Evolutionary conservation across 2,329 filamentous ascomycete species (phyloP).

Genomic region (Colletotrichum eleusines): DNA sequence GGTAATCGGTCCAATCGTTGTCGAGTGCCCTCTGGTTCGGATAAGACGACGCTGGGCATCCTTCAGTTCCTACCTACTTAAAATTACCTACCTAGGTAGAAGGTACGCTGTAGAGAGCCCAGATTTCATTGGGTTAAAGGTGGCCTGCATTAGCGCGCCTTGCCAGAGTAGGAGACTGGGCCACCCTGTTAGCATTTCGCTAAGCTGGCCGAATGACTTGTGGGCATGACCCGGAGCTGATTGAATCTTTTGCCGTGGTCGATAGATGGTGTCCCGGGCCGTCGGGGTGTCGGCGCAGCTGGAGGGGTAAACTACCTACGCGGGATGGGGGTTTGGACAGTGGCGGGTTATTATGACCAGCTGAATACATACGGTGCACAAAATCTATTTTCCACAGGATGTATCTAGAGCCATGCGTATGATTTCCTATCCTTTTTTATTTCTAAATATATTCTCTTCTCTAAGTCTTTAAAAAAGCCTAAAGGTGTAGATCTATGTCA

Average conservation of each 20-base stretch:
- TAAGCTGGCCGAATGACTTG: slow-evolving; percentile 7
- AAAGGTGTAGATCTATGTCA: too few relatives aligned
- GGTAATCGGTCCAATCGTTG: slow-evolving; percentile 38
- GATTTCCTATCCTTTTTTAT: too few relatives aligned
- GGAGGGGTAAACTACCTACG: neutral
- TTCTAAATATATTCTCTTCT: too few relatives aligned
- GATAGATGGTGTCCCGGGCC: neutral
- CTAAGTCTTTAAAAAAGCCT: too few relatives aligned
- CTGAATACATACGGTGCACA: too few relatives aligned
- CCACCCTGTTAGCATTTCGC: neutral
- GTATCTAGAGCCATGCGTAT: too few relatives aligned
- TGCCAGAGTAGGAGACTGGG: slow-evolving; percentile 5
- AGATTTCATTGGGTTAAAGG: slow-evolving; percentile 24
- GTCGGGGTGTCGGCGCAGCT: neutral
- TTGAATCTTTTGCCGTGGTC: neutral
- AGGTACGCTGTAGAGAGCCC: slow-evolving; percentile 8
- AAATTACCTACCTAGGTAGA: neutral
- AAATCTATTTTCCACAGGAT: too few relatives aligned
- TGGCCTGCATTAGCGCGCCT: slow-evolving; percentile 30
- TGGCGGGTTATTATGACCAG: too few relatives aligned
- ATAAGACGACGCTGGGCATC: slow-evolving; percentile 24
- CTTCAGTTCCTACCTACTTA: neutral
- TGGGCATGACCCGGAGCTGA: neutral
- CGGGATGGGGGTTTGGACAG: too few relatives aligned
- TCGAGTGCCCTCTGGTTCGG: slow-evolving; percentile 21